These are phyloP conservation scores for Ogataea pilisensis DNA, from an alignment of 805 yeast species.

Conservation along the genomic window DNA sequence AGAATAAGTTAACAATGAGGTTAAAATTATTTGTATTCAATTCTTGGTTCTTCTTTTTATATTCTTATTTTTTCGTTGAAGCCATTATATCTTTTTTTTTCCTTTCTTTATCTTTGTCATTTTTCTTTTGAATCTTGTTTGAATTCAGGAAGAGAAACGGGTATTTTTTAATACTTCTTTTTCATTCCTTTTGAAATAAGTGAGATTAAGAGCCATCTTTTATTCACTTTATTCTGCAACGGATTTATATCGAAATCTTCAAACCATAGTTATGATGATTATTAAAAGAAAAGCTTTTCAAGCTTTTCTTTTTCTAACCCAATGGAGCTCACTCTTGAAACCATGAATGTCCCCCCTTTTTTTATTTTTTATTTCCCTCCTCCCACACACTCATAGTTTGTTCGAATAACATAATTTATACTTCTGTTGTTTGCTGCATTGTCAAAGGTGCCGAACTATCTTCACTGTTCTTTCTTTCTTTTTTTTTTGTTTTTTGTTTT, in stretches of 20 bases:
- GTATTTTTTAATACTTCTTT: neutral
- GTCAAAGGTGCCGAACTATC: constrained; percentile 64
- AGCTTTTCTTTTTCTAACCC: constrained; percentile 45
- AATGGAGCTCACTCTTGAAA: constrained; percentile 81
- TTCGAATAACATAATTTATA: too few species aligned
- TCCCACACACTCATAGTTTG: constrained; percentile 32
- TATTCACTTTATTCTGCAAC: constrained; percentile 48
- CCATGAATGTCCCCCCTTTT: constrained; percentile 48
- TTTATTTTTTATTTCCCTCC: constrained; percentile 20
- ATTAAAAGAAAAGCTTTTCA: constrained; percentile 18
- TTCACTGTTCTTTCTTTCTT: too few species aligned
- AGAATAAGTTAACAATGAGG: too few species aligned
- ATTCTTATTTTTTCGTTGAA: too few species aligned
- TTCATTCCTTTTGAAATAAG: constrained; percentile 12
- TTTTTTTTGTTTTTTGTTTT: neutral
- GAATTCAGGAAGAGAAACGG: neutral
- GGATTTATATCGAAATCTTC: constrained; percentile 42
- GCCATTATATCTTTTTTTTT: too few species aligned
- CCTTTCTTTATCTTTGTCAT: too few species aligned
- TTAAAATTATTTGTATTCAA: too few species aligned
- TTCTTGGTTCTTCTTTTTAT: too few species aligned
- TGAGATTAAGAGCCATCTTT: constrained; percentile 3
- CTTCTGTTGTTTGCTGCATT: too few species aligned
- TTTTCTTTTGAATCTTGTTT: neutral
- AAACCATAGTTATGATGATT: constrained; percentile 78